Evolutionary conservation across 495 filamentous ascomycete species (phyloP).

Genomic region (Xylaria acuta): DNA sequence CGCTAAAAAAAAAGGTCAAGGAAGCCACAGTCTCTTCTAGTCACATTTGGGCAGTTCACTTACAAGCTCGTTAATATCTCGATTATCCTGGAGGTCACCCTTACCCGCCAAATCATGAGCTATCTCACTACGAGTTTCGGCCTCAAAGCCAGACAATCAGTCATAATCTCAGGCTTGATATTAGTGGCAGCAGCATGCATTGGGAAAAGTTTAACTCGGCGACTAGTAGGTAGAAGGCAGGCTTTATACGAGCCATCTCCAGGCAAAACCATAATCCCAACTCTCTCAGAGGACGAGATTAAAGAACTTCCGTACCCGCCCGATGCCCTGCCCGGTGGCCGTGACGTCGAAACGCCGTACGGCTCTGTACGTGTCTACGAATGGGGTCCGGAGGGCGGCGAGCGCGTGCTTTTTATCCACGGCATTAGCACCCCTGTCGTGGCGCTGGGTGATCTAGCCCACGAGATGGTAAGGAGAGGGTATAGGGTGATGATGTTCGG

Average conservation of each 20-base stretch:
- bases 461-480: slow-evolving; percentile 66
- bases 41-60: too few species aligned
- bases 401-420: slow-evolving; percentile 73
- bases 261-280: slow-evolving; percentile 32
- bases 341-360: slow-evolving; percentile 74
- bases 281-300: slow-evolving; percentile 46
- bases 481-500: slow-evolving; percentile 77
- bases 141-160: neutral
- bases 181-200: slow-evolving; percentile 10
- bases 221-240: neutral
- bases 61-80: neutral
- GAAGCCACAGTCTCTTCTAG: neutral
- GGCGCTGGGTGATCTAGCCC: slow-evolving; percentile 64
- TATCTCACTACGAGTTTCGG: neutral
- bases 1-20: neutral
- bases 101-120: neutral
- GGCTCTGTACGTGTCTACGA: slow-evolving; percentile 76
- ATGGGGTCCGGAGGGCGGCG: slow-evolving; percentile 72
- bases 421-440: slow-evolving; percentile 76
- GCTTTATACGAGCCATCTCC: slow-evolving; percentile 37
- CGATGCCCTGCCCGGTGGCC: slow-evolving; percentile 73
- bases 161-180: neutral
- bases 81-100: neutral
- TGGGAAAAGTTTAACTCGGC: neutral
- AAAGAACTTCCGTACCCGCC: slow-evolving; percentile 68